Percentiles rank a stretch among this genome's conserved stretches.
Evolutionary conservation across 345 rosid species (phyloP).

Genomic region (Corchorus olitorius): DNA sequence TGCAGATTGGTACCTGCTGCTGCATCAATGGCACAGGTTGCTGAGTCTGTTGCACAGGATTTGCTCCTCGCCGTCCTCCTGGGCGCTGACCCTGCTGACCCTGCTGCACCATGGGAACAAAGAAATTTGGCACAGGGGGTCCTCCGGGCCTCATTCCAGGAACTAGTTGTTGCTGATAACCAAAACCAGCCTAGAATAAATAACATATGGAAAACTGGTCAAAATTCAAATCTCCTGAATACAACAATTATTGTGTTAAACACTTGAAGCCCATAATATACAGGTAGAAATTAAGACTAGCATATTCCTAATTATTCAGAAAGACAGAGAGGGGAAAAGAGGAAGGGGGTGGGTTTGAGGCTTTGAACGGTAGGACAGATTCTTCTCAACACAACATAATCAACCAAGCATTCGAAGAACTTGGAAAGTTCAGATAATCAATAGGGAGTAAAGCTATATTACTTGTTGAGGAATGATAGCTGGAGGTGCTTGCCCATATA

Average conservation of each 20-base stretch:
- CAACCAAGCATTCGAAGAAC: neutral
- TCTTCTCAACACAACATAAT: neutral
- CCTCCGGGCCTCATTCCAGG: constrained; percentile 85
- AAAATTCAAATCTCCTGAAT: neutral
- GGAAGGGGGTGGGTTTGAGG: too few species aligned
- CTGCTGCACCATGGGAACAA: constrained; percentile 64
- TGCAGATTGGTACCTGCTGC: constrained; percentile 44
- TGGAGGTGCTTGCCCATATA: constrained; percentile 77
- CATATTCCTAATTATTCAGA: neutral
- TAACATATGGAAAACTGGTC: neutral
- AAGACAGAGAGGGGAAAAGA: too few species aligned
- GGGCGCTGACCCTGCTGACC: constrained; percentile 72
- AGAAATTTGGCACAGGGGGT: constrained; percentile 67
- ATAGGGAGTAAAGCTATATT: neutral
- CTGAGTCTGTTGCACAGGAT: constrained; percentile 59
- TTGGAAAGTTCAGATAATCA: neutral
- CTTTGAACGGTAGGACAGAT: neutral
- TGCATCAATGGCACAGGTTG: constrained; percentile 66
- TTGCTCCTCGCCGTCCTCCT: constrained; percentile 58
- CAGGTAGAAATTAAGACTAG: neutral
- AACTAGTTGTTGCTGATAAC: constrained; percentile 82
- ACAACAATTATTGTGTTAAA: neutral
- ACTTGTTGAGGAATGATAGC: constrained; percentile 71
- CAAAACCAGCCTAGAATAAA: constrained; percentile 60
- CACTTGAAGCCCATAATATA: neutral